These are phyloP conservation scores for Barbatosphaeria neglecta DNA, from an alignment of 495 filamentous ascomycete species.

Conservation along the genomic window DNA sequence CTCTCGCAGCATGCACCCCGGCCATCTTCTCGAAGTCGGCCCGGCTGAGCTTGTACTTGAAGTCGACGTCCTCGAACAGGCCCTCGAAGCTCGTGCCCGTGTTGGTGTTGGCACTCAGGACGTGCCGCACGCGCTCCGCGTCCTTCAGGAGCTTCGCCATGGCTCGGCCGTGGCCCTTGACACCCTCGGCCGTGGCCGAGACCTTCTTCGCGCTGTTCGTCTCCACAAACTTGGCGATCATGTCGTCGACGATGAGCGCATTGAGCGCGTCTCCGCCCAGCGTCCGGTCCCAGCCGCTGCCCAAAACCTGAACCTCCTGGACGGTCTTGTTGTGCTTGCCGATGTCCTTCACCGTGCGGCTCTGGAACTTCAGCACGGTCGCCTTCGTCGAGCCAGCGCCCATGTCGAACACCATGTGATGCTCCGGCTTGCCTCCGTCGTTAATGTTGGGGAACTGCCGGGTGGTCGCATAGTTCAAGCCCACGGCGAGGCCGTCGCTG, in stretches of 20 bases:
- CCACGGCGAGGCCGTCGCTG: conserved; percentile 86
- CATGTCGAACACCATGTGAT: conserved; percentile 94
- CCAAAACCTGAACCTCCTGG: conserved; percentile 82
- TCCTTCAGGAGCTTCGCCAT: conserved; percentile 86
- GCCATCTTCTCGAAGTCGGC: conserved; percentile 73
- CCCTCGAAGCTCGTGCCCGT: conserved; percentile 73
- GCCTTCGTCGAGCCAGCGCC: conserved; percentile 94
- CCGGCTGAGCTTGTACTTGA: conserved; percentile 81
- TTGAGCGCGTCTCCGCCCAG: conserved; percentile 89
- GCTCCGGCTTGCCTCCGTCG: conserved; percentile 79
- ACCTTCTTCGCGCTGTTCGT: conserved; percentile 57
- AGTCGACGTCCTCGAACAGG: conserved; percentile 82
- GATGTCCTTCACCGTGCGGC: conserved; percentile 77
- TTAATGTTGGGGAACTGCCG: conserved; percentile 76
- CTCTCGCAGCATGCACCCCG: conserved; percentile 53
- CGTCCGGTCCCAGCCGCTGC: conserved; percentile 75
- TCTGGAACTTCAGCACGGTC: conserved; percentile 85
- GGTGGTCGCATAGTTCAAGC: conserved; percentile 86
- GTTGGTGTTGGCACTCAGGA: conserved; percentile 86
- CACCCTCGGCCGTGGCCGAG: conserved; percentile 42
- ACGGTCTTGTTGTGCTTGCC: conserved; percentile 93
- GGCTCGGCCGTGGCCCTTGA: conserved; percentile 70
- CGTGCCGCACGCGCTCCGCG: conserved; percentile 73
- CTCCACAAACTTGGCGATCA: conserved; percentile 66
- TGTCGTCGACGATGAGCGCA: conserved; percentile 73